Conservation (phyloP, 495 filamentous ascomycete species). For the Podospora sp. region DNA sequence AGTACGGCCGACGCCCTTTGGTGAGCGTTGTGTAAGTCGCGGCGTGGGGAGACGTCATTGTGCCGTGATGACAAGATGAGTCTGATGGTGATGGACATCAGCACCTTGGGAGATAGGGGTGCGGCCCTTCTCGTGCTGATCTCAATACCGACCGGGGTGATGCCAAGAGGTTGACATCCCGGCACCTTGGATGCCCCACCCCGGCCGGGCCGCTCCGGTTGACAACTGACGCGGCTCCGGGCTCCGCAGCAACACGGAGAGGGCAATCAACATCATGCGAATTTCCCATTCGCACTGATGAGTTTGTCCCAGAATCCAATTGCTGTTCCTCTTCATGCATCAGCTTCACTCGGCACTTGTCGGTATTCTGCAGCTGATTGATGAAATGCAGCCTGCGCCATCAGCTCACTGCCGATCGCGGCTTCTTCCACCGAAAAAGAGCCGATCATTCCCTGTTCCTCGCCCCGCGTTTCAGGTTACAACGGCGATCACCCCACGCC, state of each 20-base stretch:
- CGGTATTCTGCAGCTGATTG: no score
- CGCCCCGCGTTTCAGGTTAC: not conserved
- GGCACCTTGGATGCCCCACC: not conserved
- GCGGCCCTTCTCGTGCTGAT: slow-evolving; percentile 8
- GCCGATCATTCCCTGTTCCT: slow-evolving; percentile 8
- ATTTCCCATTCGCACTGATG: no score
- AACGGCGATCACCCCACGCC: not conserved
- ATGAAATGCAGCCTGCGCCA: no score
- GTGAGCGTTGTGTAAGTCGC: not conserved
- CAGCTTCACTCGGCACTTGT: no score
- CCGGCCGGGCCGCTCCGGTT: not conserved
- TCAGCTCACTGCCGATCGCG: not conserved
- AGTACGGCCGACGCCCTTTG: not conserved
- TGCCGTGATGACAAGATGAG: not conserved
- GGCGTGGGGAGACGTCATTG: not conserved
- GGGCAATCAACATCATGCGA: no score
- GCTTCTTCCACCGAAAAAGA: not conserved
- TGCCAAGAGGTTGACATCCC: not conserved
- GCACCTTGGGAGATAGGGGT: not conserved
- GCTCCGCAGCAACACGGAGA: not conserved
- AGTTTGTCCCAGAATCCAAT: no score
- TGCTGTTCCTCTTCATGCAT: not conserved
- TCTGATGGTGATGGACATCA: not conserved
- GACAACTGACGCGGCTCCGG: not conserved
- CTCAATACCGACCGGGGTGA: not conserved